Evolutionary conservation across 2,329 filamentous ascomycete species (phyloP).

Genomic region (Calonectria pseudoreteaudii): DNA sequence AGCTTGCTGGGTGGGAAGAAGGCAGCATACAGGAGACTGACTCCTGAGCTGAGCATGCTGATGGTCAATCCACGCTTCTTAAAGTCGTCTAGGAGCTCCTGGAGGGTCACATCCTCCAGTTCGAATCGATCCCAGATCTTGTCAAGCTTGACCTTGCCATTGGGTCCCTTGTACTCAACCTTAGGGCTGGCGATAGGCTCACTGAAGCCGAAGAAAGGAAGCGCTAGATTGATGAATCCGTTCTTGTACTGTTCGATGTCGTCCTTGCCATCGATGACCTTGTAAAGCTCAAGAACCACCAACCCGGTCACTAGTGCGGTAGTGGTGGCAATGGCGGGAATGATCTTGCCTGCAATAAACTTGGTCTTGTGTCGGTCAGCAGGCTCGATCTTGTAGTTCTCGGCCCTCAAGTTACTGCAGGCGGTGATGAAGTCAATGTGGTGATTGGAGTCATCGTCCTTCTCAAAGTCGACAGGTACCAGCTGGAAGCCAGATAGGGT

Average conservation of each 20-base stretch:
- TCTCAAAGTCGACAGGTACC: slow-evolving; percentile 95
- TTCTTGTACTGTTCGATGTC: slow-evolving; percentile 99
- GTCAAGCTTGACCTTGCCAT: slow-evolving; percentile 86
- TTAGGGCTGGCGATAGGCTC: slow-evolving; percentile 96
- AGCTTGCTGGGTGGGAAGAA: slow-evolving; percentile 86
- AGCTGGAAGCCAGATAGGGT: slow-evolving; percentile 89
- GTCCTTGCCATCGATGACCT: slow-evolving; percentile 95
- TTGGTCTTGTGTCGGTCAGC: slow-evolving; percentile 98
- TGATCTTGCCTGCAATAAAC: slow-evolving; percentile 99
- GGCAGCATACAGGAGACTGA: slow-evolving; percentile 91
- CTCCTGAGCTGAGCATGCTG: slow-evolving; percentile 96
- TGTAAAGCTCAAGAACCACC: slow-evolving; percentile 93
- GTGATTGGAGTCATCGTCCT: slow-evolving; percentile 97
- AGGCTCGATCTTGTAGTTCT: slow-evolving; percentile 96
- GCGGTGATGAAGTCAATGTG: slow-evolving; percentile 99
- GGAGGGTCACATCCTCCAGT: slow-evolving; percentile 84
- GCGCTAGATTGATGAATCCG: slow-evolving; percentile 94
- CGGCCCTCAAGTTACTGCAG: slow-evolving; percentile 93
- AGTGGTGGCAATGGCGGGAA: slow-evolving; percentile 97
- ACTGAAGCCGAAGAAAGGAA: slow-evolving; percentile 98
- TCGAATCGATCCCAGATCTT: slow-evolving; percentile 99
- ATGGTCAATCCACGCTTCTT: slow-evolving; percentile 83
- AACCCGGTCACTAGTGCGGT: slow-evolving; percentile 95
- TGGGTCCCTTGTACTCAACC: slow-evolving; percentile 84
- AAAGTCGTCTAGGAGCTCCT: slow-evolving; percentile 86